Percentiles rank a stretch among this genome's conserved stretches.
Conservation (phyloP, 2,329 filamentous ascomycete species). For the Beauveria scarabaeidicola region DNA sequence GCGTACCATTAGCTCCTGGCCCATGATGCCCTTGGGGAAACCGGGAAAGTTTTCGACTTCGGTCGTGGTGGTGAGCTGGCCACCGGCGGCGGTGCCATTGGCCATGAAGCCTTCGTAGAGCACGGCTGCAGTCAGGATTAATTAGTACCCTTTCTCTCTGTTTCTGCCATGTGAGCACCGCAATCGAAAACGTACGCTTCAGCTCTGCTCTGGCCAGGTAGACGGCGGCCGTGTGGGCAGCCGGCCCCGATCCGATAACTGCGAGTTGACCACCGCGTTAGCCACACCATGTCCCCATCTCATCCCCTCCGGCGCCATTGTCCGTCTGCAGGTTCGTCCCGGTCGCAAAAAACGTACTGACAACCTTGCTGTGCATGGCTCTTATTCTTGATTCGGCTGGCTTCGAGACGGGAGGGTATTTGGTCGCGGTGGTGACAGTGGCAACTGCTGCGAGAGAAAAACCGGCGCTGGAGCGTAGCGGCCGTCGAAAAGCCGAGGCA, state of each 20-base stretch:
- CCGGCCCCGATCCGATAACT: conserved; percentile 90
- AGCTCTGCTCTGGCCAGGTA: conserved; percentile 93
- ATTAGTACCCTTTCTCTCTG: conserved; percentile 10
- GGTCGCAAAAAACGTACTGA: conserved; percentile 52
- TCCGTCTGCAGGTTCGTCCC: not conserved
- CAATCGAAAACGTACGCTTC: conserved; percentile 52
- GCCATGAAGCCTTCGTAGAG: conserved; percentile 98
- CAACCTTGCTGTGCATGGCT: conserved; percentile 88
- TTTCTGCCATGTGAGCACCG: not conserved
- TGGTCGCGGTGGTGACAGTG: conserved; percentile 38
- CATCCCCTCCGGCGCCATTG: not conserved
- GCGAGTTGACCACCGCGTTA: not conserved
- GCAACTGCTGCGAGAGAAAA: conserved; percentile 61
- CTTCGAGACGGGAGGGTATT: conserved; percentile 3
- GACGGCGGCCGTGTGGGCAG: conserved; percentile 93
- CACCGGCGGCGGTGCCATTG: conserved; percentile 90
- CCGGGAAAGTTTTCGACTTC: conserved; percentile 98
- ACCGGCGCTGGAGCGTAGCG: conserved; percentile 66
- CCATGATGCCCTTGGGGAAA: conserved; percentile 83
- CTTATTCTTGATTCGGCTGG: conserved; percentile 30
- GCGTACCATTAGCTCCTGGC: conserved; percentile 72
- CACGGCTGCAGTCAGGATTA: conserved; percentile 51
- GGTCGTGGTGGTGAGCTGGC: conserved; percentile 95
- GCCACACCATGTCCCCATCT: not conserved
- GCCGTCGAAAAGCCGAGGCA: conserved; percentile 69